A percentile compares a stretch with the other conserved stretches of the same genome.
Conservation (phyloP, 345 rosid species). For the Excoecaria agallocha region DNA sequence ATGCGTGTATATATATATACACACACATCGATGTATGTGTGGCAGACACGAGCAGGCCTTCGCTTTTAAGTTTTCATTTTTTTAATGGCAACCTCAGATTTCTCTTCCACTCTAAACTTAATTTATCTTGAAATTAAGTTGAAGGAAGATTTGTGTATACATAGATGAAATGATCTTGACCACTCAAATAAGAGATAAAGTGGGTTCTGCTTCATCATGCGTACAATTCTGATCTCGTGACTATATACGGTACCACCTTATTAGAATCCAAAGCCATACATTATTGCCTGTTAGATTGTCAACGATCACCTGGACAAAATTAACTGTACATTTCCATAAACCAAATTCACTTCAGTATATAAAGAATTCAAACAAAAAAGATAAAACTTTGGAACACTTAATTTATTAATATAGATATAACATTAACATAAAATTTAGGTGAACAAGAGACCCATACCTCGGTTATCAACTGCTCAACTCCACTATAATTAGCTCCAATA, state of each 20-base stretch:
- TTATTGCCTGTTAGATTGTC: not conserved
- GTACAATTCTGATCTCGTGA: constrained; percentile 16
- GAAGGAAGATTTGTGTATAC: not conserved
- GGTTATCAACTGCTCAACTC: constrained; percentile 31
- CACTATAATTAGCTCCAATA: not conserved
- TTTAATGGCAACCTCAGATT: not conserved
- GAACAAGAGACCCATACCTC: constrained; percentile 28
- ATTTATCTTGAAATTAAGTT: not conserved
- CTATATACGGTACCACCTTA: constrained; percentile 4
- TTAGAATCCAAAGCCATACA: not conserved
- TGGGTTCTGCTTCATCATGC: not conserved
- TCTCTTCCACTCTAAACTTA: not conserved
- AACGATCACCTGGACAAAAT: not conserved
- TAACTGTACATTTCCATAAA: not conserved
- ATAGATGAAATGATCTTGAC: not conserved
- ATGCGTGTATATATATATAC: too few relatives aligned
- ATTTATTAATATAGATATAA: not conserved
- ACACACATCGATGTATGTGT: too few relatives aligned
- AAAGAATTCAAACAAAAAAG: not conserved
- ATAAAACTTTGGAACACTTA: not conserved
- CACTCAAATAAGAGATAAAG: constrained; percentile 6
- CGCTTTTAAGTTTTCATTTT: too few relatives aligned
- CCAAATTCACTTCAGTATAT: not conserved
- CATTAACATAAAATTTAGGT: constrained; percentile 11
- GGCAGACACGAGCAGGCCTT: too few relatives aligned